Base-by-base conservation (phyloP, 306 rosid genomes). In the Glycine soja region DNA sequence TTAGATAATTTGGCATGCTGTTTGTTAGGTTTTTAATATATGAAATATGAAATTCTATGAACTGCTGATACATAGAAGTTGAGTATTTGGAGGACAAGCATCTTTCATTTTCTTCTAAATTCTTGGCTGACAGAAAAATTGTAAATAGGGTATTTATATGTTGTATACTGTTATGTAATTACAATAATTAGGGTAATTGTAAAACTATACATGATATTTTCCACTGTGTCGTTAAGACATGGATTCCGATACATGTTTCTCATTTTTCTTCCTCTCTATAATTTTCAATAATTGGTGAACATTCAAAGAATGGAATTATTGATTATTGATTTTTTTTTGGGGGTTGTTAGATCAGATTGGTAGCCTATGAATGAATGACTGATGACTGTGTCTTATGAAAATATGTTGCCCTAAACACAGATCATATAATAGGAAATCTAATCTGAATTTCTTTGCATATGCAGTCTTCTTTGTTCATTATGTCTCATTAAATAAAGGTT, bases 1-100 rank as follows among this genome's bases (percentile, higher is more conserved):
- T 34, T 67, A 62, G 74, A 10, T 15, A 59, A 58, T 42, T 84
- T 75, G 24, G 42, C 34, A 47, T 42, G 24, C 53, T 83, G 58
- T 63, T 46, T 68, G 47, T 84, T 71, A 43, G 51, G 76, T 68
- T 68, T 74, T 8, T 77, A 11, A 57, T 30, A 2, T 69, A 45
- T 72, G 36, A 63, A 59, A 2, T 69, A 45, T 73, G 36, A 63
- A 59, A 32, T 70, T 74, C 14, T 50, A 15, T 32, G 79, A 78
- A 57, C 3, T 36, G 7, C 66, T 14, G 12, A 30, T 52, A 40
- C 58, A 4, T 70, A 10, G 24, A 52, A 65, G 62, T 53, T 52
- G 75, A 74, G 76, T 74, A 56, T 65, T 42, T 51, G 54, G 30
- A 19, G 45, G 43, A 19, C 14, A 59, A 19, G 6, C 16, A 18